Evolutionary conservation across 2,329 filamentous ascomycete genomes (phyloP).

Genomic region (Diaporthe sp.): DNA sequence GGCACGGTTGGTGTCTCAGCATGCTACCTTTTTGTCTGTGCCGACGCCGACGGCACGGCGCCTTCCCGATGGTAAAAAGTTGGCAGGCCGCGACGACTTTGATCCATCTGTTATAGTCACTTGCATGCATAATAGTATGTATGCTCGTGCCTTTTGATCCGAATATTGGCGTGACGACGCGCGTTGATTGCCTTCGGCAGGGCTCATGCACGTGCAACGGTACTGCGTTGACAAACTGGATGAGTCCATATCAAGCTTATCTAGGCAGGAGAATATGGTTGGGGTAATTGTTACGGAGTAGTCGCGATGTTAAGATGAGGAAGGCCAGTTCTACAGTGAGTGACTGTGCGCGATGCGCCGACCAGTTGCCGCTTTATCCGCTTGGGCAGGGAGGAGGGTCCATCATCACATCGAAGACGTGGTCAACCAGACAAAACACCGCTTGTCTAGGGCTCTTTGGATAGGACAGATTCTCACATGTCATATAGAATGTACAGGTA

Average conservation of each 20-base stretch:
- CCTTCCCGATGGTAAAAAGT: background rate
- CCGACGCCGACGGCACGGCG: constrained; percentile 18
- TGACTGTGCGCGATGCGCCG: background rate
- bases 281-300: background rate
- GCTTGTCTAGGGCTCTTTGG: background rate
- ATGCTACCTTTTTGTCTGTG: constrained; percentile 1
- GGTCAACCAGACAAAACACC: accelerated
- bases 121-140: background rate
- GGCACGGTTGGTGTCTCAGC: constrained; percentile 23
- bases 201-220: background rate
- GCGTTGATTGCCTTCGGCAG: background rate
- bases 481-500: background rate
- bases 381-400: background rate
- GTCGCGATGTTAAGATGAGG: background rate
- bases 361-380: background rate
- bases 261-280: background rate
- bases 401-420: no score
- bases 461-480: background rate
- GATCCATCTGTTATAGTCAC: background rate
- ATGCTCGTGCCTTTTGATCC: background rate
- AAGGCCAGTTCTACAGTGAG: background rate
- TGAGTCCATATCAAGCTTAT: background rate
- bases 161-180: background rate
- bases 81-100: background rate
- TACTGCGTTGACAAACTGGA: background rate